Evolutionary conservation across 2,329 filamentous ascomycete genomes (phyloP), one percentile per base, ranked within the genome.

Genomic region (Dothistroma septosporum): DNA sequence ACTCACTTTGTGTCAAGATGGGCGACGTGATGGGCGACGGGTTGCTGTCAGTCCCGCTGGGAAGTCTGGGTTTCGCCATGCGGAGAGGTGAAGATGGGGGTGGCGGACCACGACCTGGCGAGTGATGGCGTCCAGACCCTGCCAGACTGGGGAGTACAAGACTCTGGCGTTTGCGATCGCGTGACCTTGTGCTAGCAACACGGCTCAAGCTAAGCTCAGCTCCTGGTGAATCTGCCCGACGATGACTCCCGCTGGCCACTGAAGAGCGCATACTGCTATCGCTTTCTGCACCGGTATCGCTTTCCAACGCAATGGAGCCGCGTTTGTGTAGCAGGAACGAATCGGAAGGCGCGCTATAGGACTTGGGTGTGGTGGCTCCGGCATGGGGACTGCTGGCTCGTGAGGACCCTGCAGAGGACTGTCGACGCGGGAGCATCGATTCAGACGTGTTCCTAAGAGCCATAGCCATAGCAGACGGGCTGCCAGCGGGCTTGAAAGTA

Each of bases 11-110:
- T 1, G 90, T 87, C 35, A 97, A 83, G 75, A 96, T 88, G 1
- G 94, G 94, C 0, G 94, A 99, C 1, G 89, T 88, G 66, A 96
- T 89, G 0, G 94, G 94, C 4, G 94, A 97, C 12, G 86, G 85
- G 44, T 95, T 73, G 22, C 82, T 83, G 49, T 92, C 89, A 4
- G 85, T 66, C 35, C 77, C 80, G 63, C 81, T 83, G 1, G 84
- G 82, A 49, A 86, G 82, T 35, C 92, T 87, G 35, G 92, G 89
- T 72, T 96, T 97, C 50, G 84, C 83, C 69, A 95, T 92, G 41
- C 93, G 85, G 59, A 99, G 78, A 1, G 94, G 94, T 1, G 92
- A 91, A 8, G 74, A 73, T 2, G 92, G 91, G 53, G 88, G 86
- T 8, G 83, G 79, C 55, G 83, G 80, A 60, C 91, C 85, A 65